Percentiles rank a stretch among this genome's conserved stretches.
Conservation (phyloP, 148 eudicot species). For the Chenopodium album region DNA sequence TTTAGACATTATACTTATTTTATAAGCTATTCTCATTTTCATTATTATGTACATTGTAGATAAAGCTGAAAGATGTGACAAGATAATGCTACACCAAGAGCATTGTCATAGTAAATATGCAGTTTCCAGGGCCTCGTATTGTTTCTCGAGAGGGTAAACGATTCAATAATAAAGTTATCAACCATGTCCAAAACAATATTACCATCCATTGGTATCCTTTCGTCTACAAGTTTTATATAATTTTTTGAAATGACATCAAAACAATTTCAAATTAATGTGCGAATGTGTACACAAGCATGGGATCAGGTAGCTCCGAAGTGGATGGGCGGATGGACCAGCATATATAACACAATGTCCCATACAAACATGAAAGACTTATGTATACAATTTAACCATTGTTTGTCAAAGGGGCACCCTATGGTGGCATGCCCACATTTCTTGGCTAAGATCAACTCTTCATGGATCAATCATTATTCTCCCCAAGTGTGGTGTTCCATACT, state of each 20-base stretch:
- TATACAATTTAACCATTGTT: conserved; percentile 49
- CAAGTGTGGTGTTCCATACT: conserved; percentile 42
- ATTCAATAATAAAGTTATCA: conserved; percentile 35
- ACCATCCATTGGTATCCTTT: conserved; percentile 45
- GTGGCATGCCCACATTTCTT: conserved; percentile 61
- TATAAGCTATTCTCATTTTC: background rate
- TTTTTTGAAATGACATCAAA: background rate
- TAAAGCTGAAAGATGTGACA: conserved; percentile 40
- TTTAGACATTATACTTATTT: background rate
- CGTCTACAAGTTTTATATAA: background rate
- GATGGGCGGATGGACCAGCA: conserved; percentile 36
- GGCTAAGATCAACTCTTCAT: conserved; percentile 55
- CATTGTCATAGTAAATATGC: conserved; percentile 45
- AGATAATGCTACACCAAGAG: conserved; percentile 46
- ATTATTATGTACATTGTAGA: conserved; percentile 15
- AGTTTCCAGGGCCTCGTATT: conserved; percentile 48
- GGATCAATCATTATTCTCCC: conserved; percentile 55
- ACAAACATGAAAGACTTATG: conserved; percentile 48
- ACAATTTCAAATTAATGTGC: background rate
- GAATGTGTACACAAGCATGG: conserved; percentile 46
- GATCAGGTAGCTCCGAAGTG: conserved; percentile 46
- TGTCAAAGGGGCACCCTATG: conserved; percentile 59
- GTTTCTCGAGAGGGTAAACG: conserved; percentile 48
- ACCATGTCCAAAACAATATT: conserved; percentile 43
- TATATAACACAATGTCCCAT: conserved; percentile 49